Evolutionary conservation across 129 eudicot species (phyloP).

Genomic region (Chrysanthemum makinoi): DNA sequence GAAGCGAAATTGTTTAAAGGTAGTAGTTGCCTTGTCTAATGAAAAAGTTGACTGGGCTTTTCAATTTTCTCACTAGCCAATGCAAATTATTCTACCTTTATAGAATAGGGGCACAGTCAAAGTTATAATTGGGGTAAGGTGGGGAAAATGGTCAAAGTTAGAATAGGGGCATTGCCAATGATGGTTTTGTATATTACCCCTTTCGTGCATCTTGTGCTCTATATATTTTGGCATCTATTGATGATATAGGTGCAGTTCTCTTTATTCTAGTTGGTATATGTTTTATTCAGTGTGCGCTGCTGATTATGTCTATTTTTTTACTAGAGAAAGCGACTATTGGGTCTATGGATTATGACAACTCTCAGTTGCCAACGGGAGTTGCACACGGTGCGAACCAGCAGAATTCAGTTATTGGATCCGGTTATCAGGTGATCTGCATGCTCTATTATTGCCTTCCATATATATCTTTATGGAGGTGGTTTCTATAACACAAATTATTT

Average conservation of each 20-base stretch:
- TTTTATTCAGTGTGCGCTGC: background rate
- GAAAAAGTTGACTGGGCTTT: no score
- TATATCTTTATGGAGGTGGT: background rate
- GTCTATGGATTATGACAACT: constrained; percentile 39
- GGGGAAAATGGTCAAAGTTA: no score
- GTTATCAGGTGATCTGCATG: constrained; percentile 50
- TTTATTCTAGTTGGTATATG: background rate
- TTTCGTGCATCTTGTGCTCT: background rate
- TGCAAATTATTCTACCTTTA: no score
- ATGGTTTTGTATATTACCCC: background rate
- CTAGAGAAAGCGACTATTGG: constrained; percentile 51
- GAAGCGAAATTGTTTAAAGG: no score
- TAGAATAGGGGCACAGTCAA: no score
- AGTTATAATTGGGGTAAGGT: no score
- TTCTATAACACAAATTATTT: no score
- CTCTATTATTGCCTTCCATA: background rate
- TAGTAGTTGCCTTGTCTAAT: no score
- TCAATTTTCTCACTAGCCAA: no score
- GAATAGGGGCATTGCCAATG: background rate
- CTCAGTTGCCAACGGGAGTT: constrained; percentile 34
- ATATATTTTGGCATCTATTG: background rate
- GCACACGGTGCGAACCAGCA: constrained; percentile 48
- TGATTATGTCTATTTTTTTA: constrained; percentile 9
- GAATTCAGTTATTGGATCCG: constrained; percentile 44
- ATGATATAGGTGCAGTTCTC: background rate